Percentiles rank a stretch among this genome's conserved stretches.
phyloP scores from a whole-genome alignment of 805 yeast species.

The Maudiozyma bulderi region DNA sequence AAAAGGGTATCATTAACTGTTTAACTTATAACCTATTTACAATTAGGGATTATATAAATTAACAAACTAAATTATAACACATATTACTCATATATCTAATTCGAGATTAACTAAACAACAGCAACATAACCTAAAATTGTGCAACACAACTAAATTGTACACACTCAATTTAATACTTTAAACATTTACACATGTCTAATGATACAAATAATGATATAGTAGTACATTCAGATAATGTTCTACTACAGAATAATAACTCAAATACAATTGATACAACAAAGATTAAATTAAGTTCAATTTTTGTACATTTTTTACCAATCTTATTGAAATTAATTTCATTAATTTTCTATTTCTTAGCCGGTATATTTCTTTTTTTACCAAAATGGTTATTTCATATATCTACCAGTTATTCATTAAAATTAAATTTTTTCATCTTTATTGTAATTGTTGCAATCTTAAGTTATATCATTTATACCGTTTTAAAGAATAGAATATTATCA shows the following conservation, averaged over 20 bases:
- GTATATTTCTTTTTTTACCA: background rate
- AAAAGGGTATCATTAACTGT: too few relatives aligned
- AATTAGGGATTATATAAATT: too few relatives aligned
- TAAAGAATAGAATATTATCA: slow-evolving; percentile 18
- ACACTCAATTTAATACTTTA: too few relatives aligned
- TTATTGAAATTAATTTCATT: background rate
- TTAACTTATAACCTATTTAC: too few relatives aligned
- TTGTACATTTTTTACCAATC: background rate
- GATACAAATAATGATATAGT: background rate
- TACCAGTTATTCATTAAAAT: background rate
- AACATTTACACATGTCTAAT: background rate
- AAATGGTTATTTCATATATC: background rate
- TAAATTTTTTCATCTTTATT: background rate
- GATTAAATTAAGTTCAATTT: background rate
- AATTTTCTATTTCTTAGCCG: background rate
- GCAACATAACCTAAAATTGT: too few relatives aligned
- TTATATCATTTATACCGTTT: slow-evolving; percentile 13
- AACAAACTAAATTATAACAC: too few relatives aligned
- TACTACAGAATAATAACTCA: background rate
- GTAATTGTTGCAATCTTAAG: slow-evolving; percentile 6
- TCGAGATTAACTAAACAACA: too few relatives aligned
- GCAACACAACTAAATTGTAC: too few relatives aligned
- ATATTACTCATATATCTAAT: too few relatives aligned
- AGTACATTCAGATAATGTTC: background rate
- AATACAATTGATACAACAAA: background rate